These are phyloP conservation scores for Trichomonascaceae sp. DNA, from an alignment of 1,139 yeast genomes.

Conservation along the genomic window DNA sequence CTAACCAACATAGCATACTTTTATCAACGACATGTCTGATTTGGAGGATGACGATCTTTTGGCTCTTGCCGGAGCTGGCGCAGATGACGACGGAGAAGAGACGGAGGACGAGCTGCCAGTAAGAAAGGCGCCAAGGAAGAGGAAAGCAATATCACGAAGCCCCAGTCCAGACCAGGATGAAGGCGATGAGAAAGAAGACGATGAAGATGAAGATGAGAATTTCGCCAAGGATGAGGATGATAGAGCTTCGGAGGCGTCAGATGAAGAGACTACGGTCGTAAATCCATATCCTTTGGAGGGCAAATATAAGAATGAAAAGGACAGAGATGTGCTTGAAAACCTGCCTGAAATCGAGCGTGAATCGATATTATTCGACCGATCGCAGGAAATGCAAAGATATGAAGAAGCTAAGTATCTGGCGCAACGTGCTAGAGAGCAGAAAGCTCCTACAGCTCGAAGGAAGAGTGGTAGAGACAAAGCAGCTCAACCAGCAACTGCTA, in stretches of 20 bases:
- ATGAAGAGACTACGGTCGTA: slow-evolving; percentile 38
- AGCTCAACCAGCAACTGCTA: slow-evolving; percentile 32
- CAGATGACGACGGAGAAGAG: slow-evolving; percentile 22
- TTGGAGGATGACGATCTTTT: slow-evolving; percentile 63
- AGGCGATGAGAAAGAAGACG: slow-evolving; percentile 19
- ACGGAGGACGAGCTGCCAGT: slow-evolving; percentile 20
- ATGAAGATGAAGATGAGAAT: slow-evolving; percentile 29
- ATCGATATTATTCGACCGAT: slow-evolving; percentile 81
- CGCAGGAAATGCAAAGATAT: slow-evolving; percentile 82
- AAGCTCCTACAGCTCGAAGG: slow-evolving; percentile 18
- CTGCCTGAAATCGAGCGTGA: slow-evolving; percentile 93
- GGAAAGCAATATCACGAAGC: slow-evolving; percentile 12
- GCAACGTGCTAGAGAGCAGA: slow-evolving; percentile 58
- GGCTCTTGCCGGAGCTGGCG: slow-evolving; percentile 79
- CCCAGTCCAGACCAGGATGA: slow-evolving; percentile 10
- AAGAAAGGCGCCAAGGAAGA: slow-evolving; percentile 12
- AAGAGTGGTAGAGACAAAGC: slow-evolving; percentile 26
- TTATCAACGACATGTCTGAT: slow-evolving; percentile 20
- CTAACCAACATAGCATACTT: background rate
- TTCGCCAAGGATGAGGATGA: slow-evolving; percentile 33
- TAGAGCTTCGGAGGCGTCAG: slow-evolving; percentile 39
- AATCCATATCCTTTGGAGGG: slow-evolving; percentile 94
- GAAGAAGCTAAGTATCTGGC: slow-evolving; percentile 78
- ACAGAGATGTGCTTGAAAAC: slow-evolving; percentile 56
- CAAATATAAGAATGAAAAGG: slow-evolving; percentile 77